Evolutionary conservation across 192 early-diverging fungal species (phyloP).

Genomic region (Entomortierella chlamydospora): DNA sequence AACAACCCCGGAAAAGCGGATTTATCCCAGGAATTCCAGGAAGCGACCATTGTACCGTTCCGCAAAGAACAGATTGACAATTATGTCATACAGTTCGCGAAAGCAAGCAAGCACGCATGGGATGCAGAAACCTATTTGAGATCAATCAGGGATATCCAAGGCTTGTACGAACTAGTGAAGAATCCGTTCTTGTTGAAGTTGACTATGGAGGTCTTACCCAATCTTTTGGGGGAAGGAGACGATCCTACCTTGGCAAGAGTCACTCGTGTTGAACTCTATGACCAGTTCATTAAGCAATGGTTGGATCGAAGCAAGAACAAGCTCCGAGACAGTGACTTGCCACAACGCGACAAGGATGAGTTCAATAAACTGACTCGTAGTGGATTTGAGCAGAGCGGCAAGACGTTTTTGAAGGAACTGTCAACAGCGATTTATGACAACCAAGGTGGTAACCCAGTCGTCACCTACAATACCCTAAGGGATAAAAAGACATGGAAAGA

Average conservation of each 20-base stretch:
- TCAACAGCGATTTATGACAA: constrained; percentile 2
- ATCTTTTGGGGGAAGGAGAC: background rate
- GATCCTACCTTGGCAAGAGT: background rate
- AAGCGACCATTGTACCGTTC: constrained; percentile 2
- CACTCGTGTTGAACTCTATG: constrained; percentile 16
- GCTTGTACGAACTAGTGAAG: constrained; percentile 1
- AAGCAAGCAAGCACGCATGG: background rate
- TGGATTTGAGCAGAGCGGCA: constrained; percentile 4
- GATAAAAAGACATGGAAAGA: constrained; percentile 12
- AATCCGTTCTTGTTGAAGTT: constrained; percentile 3
- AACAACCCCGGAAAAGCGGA: background rate
- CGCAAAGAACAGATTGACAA: background rate
- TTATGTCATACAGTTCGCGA: background rate
- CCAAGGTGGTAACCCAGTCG: constrained; percentile 2
- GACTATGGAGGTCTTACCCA: background rate
- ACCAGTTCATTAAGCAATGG: constrained; percentile 21
- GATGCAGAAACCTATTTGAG: background rate
- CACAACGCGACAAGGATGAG: background rate
- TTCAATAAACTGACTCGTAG: background rate
- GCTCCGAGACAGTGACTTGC: background rate
- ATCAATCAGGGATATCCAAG: background rate
- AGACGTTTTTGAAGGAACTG: constrained; percentile 6
- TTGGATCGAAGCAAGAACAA: constrained; percentile 3
- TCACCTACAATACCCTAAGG: background rate
- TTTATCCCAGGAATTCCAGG: background rate